A percentile compares a stretch with the other conserved stretches of the same genome.
Evolutionary conservation across 192 early-diverging fungal species (phyloP).

Genomic region (Coemansia sp.): DNA sequence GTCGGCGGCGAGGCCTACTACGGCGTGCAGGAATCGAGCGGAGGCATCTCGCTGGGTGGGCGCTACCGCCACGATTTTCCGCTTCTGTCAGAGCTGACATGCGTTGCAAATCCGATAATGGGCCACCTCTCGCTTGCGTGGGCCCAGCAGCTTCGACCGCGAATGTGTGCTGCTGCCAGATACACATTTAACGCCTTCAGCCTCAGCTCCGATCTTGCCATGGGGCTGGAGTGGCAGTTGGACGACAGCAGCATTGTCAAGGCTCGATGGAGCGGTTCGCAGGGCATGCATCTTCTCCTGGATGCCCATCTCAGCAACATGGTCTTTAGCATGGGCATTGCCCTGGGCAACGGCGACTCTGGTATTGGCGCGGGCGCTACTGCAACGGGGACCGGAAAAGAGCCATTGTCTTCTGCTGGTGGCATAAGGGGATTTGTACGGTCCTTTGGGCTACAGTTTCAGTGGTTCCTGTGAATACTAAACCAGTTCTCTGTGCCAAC

Average conservation of each 20-base stretch:
- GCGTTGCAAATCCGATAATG: slow-evolving; percentile 88
- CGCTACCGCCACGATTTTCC: slow-evolving; percentile 65
- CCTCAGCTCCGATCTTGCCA: slow-evolving; percentile 83
- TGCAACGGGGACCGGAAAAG: slow-evolving; percentile 2
- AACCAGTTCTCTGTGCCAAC: no score
- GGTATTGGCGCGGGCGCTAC: slow-evolving; percentile 1
- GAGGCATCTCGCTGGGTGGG: slow-evolving; percentile 75
- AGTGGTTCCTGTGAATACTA: slow-evolving; percentile 40
- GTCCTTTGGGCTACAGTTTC: slow-evolving; percentile 51
- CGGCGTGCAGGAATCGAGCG: slow-evolving; percentile 79
- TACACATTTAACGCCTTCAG: slow-evolving; percentile 93
- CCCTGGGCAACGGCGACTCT: slow-evolving; percentile 9
- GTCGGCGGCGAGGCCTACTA: slow-evolving; percentile 74
- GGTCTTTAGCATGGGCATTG: slow-evolving; percentile 47
- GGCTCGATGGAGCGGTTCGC: slow-evolving; percentile 53
- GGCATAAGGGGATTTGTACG: slow-evolving; percentile 29
- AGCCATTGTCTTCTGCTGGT: slow-evolving; percentile 9
- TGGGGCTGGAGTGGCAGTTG: slow-evolving; percentile 82
- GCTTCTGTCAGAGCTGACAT: slow-evolving; percentile 58
- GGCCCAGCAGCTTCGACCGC: slow-evolving; percentile 71
- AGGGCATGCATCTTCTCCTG: slow-evolving; percentile 38
- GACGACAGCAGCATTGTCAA: slow-evolving; percentile 60
- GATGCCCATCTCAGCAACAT: slow-evolving; percentile 48
- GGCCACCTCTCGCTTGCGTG: slow-evolving; percentile 86
- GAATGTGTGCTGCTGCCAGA: slow-evolving; percentile 71